A percentile compares a stretch with the other conserved stretches of the same genome.
phyloP scores from a whole-genome alignment of 306 rosid species.

The Echinosophora koreensis region DNA sequence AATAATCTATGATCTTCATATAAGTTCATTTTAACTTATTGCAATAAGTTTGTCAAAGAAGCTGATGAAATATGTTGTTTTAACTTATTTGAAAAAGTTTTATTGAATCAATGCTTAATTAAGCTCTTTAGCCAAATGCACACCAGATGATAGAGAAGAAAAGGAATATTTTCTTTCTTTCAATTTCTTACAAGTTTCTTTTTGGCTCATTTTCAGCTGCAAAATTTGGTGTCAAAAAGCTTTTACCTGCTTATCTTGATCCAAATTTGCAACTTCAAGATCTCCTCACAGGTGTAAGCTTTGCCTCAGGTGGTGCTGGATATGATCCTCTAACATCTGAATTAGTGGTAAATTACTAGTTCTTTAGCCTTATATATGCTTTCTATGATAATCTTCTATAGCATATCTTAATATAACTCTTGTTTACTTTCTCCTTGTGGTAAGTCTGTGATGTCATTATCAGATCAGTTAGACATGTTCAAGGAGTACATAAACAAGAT shows the following conservation, averaged over 20 bases:
- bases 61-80: too few relatives aligned
- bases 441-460: slow-evolving; percentile 66
- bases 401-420: slow-evolving; percentile 31
- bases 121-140: too few relatives aligned
- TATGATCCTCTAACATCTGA: slow-evolving; percentile 81
- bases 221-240: slow-evolving; percentile 66
- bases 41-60: too few relatives aligned
- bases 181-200: slow-evolving; percentile 14
- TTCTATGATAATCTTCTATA: neutral
- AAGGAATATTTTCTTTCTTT: neutral
- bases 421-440: slow-evolving; percentile 25
- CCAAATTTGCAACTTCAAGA: slow-evolving; percentile 62
- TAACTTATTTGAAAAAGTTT: too few relatives aligned
- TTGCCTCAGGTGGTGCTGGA: slow-evolving; percentile 86
- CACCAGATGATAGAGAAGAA: neutral
- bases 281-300: slow-evolving; percentile 80
- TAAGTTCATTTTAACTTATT: too few relatives aligned
- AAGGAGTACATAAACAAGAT: slow-evolving; percentile 62
- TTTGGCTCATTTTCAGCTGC: slow-evolving; percentile 57
- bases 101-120: too few relatives aligned
- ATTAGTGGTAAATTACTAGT: slow-evolving; percentile 51
- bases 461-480: slow-evolving; percentile 69
- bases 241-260: slow-evolving; percentile 75
- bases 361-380: neutral
- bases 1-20: too few relatives aligned